Evolutionary conservation across 495 filamentous ascomycete species (phyloP).

Genomic region (Daldinia concentrica): DNA sequence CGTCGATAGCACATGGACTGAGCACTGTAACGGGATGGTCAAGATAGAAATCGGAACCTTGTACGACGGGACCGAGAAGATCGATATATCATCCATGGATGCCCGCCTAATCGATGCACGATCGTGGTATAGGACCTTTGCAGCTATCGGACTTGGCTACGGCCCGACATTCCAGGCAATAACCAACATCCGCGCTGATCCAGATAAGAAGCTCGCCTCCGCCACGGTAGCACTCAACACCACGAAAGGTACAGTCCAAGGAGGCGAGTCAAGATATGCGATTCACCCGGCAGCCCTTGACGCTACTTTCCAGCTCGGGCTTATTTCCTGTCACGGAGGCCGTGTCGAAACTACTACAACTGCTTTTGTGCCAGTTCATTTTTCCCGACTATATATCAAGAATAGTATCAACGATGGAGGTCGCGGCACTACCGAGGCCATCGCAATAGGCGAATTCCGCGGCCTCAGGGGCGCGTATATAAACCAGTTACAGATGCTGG

Average conservation of each 20-base stretch:
- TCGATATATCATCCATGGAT: conserved; percentile 5
- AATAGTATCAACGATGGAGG: not conserved
- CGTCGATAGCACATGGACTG: conserved; percentile 22
- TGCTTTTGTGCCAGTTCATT: conserved; percentile 20
- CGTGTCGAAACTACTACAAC: not conserved
- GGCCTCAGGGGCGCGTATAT: conserved; percentile 17
- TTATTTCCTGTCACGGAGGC: conserved; percentile 39
- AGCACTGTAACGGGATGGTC: conserved; percentile 42
- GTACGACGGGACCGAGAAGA: not conserved
- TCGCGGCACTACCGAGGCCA: not conserved
- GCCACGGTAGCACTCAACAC: conserved; percentile 43
- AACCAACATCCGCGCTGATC: conserved; percentile 21
- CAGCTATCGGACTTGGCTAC: conserved; percentile 32
- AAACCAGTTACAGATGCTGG: conserved; percentile 12
- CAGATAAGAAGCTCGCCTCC: conserved; percentile 1
- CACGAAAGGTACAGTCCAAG: conserved; percentile 33
- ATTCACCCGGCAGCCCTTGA: conserved; percentile 54
- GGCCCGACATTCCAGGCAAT: conserved; percentile 38
- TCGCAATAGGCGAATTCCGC: conserved; percentile 8
- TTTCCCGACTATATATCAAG: conserved; percentile 11
- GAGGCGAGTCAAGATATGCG: conserved; percentile 45
- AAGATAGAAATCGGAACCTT: conserved; percentile 15
- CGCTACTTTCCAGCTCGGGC: conserved; percentile 31
- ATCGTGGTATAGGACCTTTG: conserved; percentile 34
- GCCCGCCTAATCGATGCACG: not conserved